Base-by-base conservation (phyloP, 2,329 filamentous ascomycete species). In the Fusarium sp. region DNA sequence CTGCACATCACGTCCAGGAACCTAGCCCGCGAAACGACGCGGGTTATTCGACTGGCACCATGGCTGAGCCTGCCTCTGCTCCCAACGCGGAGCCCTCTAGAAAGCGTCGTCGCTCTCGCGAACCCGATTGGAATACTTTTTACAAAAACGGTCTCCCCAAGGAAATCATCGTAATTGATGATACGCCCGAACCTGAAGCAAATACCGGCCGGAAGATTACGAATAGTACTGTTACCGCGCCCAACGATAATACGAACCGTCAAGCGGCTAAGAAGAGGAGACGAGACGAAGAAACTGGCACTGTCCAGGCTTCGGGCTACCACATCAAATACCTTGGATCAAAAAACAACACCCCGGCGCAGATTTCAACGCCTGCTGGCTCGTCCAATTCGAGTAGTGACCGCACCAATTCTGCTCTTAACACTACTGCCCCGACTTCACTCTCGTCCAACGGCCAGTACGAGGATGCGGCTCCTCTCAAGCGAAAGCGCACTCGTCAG, bases 361-460 rank as follows among this genome's bases (percentile, higher is more conserved):
- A 91, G 74, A 87, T 90, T 68, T 86, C 87, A 47, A 88, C 89
- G 16, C 87, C 88, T 16, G 90, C 88, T 56, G 89, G 87, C 53
- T 91, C 92, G 46, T 93, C 92, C 14, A 86, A 90, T 58, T 97
- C 93, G 7, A 96, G 91, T 8, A 95, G 91, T 71, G 93, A 95
- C 79, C 89, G 93, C 68, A 97, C 93, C 16, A 92, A 92, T 32
- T 96, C 93, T 18, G 87, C 88, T 45, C 84, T 94, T 60, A 90
- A 95, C 76, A 96, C 93, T 5, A 98, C 94, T 0, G 95, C 95
- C 45, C 90, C 94, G 7, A 98, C 96, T 1, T 98, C 95, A 7
- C 81, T 88, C 43, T 89, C 88, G 1, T 88, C 88, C 5, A 86
- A 84, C 59, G 81, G 85, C 63, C 85, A 88, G 47, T 90, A 92